Percentiles rank a stretch among this genome's conserved stretches.
phyloP scores from a whole-genome alignment of 2,329 filamentous ascomycete species.

The Fonsecaea erecta region DNA sequence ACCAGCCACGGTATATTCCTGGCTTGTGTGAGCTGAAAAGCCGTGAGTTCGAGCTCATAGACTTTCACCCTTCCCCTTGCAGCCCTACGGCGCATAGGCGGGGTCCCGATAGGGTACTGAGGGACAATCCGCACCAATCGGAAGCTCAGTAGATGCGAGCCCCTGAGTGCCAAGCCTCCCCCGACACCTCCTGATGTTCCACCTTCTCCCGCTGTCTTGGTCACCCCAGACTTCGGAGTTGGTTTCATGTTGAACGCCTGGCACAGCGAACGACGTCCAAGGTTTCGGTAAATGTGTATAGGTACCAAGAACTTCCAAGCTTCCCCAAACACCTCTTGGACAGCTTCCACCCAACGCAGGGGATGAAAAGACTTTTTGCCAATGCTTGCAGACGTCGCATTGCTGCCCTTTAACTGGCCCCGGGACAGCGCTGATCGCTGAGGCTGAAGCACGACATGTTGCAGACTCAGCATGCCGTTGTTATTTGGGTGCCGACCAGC shows the following conservation, averaged over 20 bases:
- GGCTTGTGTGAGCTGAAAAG: not conserved
- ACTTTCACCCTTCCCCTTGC: not conserved
- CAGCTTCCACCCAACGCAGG: not conserved
- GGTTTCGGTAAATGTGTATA: not conserved
- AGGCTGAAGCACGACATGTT: not conserved
- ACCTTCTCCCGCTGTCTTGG: not conserved
- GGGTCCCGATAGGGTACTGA: not conserved
- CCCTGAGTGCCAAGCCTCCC: not conserved
- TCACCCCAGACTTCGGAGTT: not conserved
- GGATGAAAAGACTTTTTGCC: not conserved
- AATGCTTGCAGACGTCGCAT: not conserved
- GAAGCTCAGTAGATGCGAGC: not conserved
- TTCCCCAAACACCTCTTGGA: not conserved
- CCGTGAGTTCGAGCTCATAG: not conserved
- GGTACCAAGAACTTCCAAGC: not conserved
- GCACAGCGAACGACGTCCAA: not conserved
- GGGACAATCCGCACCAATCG: not conserved
- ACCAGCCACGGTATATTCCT: not conserved
- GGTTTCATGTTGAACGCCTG: not conserved
- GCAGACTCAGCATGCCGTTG: not conserved
- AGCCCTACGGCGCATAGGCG: not conserved
- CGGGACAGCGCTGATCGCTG: not conserved
- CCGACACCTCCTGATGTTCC: not conserved
- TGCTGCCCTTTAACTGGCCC: not conserved
- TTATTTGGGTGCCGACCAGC: not conserved